A percentile compares a stretch with the other conserved stretches of the same genome.
phyloP scores from a whole-genome alignment of 495 filamentous ascomycete genomes.

The Talaromyces liani region DNA sequence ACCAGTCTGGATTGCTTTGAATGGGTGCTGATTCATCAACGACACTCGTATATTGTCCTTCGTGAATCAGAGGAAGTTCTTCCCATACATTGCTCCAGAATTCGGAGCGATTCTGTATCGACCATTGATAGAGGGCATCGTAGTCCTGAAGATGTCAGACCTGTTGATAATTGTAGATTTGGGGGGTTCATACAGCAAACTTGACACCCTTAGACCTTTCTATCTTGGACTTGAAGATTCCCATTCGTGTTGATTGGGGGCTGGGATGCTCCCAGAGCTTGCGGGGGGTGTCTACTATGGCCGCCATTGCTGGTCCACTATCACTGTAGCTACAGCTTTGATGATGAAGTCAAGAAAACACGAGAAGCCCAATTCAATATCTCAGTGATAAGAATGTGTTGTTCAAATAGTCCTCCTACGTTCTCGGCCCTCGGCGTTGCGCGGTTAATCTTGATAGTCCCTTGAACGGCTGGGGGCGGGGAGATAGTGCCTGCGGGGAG shows the following conservation, averaged over 20 bases:
- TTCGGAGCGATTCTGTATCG: constrained; percentile 47
- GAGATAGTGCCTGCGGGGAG: background rate
- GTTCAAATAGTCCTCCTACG: background rate
- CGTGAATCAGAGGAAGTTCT: constrained; percentile 50
- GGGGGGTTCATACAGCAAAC: constrained; percentile 18
- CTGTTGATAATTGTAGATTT: constrained; percentile 10
- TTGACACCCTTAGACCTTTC: constrained; percentile 13
- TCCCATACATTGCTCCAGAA: constrained; percentile 65
- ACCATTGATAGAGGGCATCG: constrained; percentile 57
- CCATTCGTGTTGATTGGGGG: constrained; percentile 56
- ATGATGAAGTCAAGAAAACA: background rate
- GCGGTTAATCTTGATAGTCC: background rate
- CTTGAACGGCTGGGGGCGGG: too few species aligned
- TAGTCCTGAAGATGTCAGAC: constrained; percentile 26
- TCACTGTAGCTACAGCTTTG: background rate
- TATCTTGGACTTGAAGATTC: constrained; percentile 38
- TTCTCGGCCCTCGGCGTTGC: background rate
- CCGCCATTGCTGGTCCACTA: background rate
- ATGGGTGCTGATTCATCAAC: constrained; percentile 62
- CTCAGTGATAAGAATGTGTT: background rate
- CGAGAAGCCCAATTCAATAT: background rate
- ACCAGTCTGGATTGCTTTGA: constrained; percentile 58
- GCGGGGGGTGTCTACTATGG: constrained; percentile 17
- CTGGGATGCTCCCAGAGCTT: constrained; percentile 56
- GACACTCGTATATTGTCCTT: constrained; percentile 48